Evolutionary conservation across 345 rosid genomes (phyloP).

Genomic region (Brassica nigra): DNA sequence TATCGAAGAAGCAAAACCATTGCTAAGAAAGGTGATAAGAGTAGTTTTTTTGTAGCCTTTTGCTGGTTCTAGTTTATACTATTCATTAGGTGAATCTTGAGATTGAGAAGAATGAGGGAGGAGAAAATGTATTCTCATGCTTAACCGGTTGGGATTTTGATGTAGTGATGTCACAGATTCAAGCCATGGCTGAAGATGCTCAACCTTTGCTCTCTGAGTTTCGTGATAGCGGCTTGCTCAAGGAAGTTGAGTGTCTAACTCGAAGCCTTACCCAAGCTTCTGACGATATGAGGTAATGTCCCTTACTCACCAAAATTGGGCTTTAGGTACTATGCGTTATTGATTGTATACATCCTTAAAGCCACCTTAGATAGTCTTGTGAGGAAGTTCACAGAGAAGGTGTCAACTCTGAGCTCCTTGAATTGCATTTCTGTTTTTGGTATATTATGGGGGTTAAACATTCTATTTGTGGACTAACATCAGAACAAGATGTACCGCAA

Average conservation of each 20-base stretch:
- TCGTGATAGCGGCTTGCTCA: slow-evolving; percentile 81
- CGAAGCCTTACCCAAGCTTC: slow-evolving; percentile 86
- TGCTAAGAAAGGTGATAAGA: slow-evolving; percentile 77
- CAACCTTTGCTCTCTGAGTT: slow-evolving; percentile 93
- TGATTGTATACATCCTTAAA: background rate
- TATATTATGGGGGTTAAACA: background rate
- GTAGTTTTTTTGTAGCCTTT: slow-evolving; percentile 33
- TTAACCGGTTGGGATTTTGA: slow-evolving; percentile 48
- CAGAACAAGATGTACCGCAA: background rate
- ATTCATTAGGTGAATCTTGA: background rate
- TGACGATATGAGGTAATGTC: slow-evolving; percentile 76
- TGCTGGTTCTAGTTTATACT: slow-evolving; percentile 3
- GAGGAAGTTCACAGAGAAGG: slow-evolving; percentile 8
- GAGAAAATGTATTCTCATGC: slow-evolving; percentile 48
- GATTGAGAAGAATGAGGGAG: background rate
- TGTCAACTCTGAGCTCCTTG: background rate
- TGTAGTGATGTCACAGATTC: slow-evolving; percentile 87
- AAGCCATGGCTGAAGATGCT: slow-evolving; percentile 96
- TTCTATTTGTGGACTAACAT: background rate
- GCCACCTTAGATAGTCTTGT: background rate
- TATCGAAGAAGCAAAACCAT: slow-evolving; percentile 87
- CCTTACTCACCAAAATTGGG: background rate
- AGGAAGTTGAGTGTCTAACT: slow-evolving; percentile 83
- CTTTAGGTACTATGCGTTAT: background rate
- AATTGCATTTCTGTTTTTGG: background rate